Conservation (phyloP, 2,329 filamentous ascomycete genomes). For the Pseudogymnoascus pannorum region DNA sequence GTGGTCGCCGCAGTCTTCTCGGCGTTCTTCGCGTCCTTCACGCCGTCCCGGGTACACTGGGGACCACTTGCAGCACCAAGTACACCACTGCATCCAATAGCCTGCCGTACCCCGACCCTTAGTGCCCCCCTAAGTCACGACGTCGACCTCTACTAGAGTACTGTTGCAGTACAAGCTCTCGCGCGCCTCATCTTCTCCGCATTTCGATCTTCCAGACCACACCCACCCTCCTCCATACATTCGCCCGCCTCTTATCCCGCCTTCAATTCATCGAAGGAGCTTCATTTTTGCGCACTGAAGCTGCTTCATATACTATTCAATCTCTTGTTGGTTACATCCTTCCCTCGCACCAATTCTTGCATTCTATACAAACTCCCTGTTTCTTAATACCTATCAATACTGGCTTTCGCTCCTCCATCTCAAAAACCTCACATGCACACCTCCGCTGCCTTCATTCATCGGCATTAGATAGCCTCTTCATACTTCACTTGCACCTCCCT, state of each 20-base stretch:
- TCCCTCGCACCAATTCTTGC: constrained; percentile 10
- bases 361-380: constrained; percentile 4
- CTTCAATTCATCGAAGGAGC: constrained; percentile 2
- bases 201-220: constrained; percentile 8
- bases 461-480: constrained; percentile 8
- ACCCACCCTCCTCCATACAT: background rate
- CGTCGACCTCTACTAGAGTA: no score
- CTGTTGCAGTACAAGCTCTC: constrained; percentile 4
- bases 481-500: constrained; percentile 8
- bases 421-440: constrained; percentile 8
- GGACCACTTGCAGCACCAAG: constrained; percentile 2
- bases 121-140: background rate
- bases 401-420: constrained; percentile 8
- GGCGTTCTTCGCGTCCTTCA: background rate
- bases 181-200: constrained; percentile 9
- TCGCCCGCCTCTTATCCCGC: constrained; percentile 3
- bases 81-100: background rate
- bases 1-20: background rate
- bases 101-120: background rate
- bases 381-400: background rate
- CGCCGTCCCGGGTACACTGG: background rate
- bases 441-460: constrained; percentile 7
- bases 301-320: constrained; percentile 8
- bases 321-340: constrained; percentile 10
- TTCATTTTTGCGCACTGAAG: constrained; percentile 1